Evolutionary conservation across 192 early-diverging fungal genomes (phyloP).

Genomic region (Rhizoclosmatium globosum): DNA sequence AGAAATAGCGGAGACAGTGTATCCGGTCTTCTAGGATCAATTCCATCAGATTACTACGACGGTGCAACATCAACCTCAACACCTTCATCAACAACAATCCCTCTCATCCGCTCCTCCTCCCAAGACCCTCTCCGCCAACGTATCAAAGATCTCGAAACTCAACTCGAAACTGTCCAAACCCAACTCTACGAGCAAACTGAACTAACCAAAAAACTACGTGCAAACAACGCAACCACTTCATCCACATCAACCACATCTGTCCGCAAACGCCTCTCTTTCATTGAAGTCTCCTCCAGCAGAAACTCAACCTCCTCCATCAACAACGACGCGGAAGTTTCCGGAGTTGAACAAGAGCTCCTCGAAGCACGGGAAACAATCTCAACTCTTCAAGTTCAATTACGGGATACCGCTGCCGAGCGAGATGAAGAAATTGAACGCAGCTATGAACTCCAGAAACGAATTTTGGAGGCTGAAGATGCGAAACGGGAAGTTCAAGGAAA

Average conservation of each 20-base stretch:
- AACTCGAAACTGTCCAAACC: neutral
- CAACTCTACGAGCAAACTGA: conserved; percentile 8
- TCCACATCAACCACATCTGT: neutral
- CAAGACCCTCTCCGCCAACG: neutral
- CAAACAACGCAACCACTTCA: neutral
- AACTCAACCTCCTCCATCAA: neutral
- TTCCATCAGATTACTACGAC: neutral
- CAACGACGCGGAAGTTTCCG: conserved; percentile 22
- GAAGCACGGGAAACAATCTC: conserved; percentile 17
- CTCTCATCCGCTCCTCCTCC: too few relatives aligned
- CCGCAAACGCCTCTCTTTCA: neutral
- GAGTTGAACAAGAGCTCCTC: conserved; percentile 4
- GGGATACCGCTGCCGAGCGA: neutral
- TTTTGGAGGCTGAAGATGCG: conserved; percentile 1
- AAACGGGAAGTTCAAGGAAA: conserved; percentile 23
- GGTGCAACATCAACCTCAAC: neutral
- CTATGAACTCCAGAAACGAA: neutral
- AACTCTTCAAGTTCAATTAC: neutral
- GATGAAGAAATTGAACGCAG: neutral
- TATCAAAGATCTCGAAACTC: conserved; percentile 10
- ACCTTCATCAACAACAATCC: neutral
- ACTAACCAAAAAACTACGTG: conserved; percentile 31
- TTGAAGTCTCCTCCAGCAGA: neutral
- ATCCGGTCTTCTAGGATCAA: neutral
- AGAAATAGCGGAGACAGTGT: conserved; percentile 17